Percentiles rank a stretch among this genome's conserved stretches.
Conservation (phyloP, 768 basidiomycete genomes). For the Postia placenta region DNA sequence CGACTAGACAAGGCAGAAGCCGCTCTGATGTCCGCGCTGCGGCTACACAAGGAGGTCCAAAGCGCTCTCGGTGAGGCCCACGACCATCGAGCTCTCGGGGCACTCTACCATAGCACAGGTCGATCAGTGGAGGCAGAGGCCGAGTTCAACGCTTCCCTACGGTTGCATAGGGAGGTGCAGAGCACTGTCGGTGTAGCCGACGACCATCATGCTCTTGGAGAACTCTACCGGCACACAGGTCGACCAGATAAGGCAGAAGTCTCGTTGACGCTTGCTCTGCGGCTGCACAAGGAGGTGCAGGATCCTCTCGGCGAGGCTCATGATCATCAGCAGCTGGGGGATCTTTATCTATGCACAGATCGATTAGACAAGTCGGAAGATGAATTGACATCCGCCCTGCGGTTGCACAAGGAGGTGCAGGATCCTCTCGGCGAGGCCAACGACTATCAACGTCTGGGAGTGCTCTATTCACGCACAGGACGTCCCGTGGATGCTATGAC, state of each 20-base stretch:
- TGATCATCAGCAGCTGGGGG: neutral
- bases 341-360: neutral
- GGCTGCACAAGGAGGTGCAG: neutral
- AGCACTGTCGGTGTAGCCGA: neutral
- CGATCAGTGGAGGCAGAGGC: neutral
- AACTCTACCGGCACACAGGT: neutral
- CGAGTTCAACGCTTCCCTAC: neutral
- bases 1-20: neutral
- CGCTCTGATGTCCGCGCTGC: neutral
- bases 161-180: neutral
- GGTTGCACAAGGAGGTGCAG: neutral
- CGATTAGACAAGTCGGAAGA: neutral
- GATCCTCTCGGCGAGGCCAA: neutral
- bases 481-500: neutral
- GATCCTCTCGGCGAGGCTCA: neutral
- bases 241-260: neutral
- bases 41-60: neutral
- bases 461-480: neutral
- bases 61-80: neutral
- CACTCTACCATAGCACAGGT: neutral
- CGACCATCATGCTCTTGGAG: neutral
- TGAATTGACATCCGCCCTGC: neutral
- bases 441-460: neutral
- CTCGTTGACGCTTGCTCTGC: neutral
- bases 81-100: neutral